Percentiles rank a stretch among this genome's conserved stretches.
Evolutionary conservation across 345 rosid genomes (phyloP).

Genomic region (Lepidium didymum): DNA sequence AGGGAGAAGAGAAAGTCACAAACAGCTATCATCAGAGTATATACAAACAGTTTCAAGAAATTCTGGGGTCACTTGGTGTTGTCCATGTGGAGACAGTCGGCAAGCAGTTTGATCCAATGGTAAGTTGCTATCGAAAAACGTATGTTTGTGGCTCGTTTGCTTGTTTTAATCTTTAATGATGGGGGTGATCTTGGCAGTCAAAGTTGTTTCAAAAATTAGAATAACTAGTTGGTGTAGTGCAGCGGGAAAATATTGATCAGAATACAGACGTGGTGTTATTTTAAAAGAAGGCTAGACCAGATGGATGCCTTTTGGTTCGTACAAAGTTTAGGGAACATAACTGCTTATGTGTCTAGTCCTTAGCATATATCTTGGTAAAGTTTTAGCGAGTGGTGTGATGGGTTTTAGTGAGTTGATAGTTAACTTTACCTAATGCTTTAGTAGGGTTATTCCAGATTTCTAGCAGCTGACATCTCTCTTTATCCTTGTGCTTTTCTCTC

Average conservation of each 20-base stretch:
- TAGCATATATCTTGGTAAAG: background rate
- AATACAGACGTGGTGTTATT: background rate
- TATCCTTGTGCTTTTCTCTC: background rate
- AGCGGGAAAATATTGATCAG: background rate
- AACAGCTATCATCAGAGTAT: slow-evolving; percentile 94
- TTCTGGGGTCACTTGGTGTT: slow-evolving; percentile 72
- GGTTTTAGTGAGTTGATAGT: slow-evolving; percentile 1
- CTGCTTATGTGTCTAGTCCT: background rate
- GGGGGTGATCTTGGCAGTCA: background rate
- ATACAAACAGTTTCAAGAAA: slow-evolving; percentile 82
- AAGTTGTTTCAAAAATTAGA: background rate
- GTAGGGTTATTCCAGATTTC: background rate
- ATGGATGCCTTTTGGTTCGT: slow-evolving; percentile 1
- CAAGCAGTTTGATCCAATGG: slow-evolving; percentile 88
- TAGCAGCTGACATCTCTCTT: slow-evolving; percentile 8
- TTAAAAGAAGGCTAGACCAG: background rate
- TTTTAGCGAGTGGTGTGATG: background rate
- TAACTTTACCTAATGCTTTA: background rate
- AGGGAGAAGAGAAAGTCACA: slow-evolving; percentile 85
- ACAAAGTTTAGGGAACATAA: background rate
- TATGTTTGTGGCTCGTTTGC: background rate
- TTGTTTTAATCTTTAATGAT: background rate
- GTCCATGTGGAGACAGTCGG: slow-evolving; percentile 76
- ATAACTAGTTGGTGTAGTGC: background rate
- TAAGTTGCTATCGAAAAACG: slow-evolving; percentile 38